phyloP scores from a whole-genome alignment of 179 eudicot genomes.

The Silene vulgaris region DNA sequence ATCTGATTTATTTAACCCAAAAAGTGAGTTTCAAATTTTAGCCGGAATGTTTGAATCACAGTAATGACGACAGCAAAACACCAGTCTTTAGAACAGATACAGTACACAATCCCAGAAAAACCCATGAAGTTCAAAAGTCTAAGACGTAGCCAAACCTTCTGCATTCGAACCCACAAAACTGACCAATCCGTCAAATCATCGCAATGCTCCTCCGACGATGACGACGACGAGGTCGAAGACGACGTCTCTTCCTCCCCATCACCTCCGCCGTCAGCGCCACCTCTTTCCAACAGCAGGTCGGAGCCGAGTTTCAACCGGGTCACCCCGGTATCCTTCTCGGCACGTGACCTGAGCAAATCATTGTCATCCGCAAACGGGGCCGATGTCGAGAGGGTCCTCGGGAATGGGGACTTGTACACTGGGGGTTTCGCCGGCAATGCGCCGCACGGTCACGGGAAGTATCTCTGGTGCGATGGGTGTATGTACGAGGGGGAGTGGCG shows the following conservation, averaged over 20 bases:
- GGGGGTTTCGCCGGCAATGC: slow-evolving; percentile 54
- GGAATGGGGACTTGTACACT: slow-evolving; percentile 82
- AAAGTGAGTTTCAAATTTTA: background rate
- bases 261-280: slow-evolving; percentile 1
- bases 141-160: slow-evolving; percentile 25
- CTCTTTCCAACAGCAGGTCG: slow-evolving; percentile 23
- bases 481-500: slow-evolving; percentile 86
- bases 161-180: slow-evolving; percentile 13
- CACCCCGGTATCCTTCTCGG: slow-evolving; percentile 27
- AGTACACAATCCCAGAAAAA: slow-evolving; percentile 13
- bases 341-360: background rate
- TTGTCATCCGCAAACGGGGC: slow-evolving; percentile 5
- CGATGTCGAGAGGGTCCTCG: slow-evolving; percentile 44
- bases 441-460: slow-evolving; percentile 79
- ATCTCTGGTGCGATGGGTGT: slow-evolving; percentile 69
- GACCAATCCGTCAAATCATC: background rate
- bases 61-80: slow-evolving; percentile 17
- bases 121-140: slow-evolving; percentile 30
- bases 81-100: background rate
- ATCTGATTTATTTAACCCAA: background rate
- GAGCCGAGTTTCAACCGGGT: slow-evolving; percentile 47
- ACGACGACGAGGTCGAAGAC: slow-evolving; percentile 24
- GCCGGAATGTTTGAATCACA: slow-evolving; percentile 23
- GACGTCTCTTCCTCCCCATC: slow-evolving; percentile 18
- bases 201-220: slow-evolving; percentile 10